A percentile compares a stretch with the other conserved stretches of the same genome.
Conservation (phyloP, 139 green algal species). For the Pseudopediastrum boryanum region DNA sequence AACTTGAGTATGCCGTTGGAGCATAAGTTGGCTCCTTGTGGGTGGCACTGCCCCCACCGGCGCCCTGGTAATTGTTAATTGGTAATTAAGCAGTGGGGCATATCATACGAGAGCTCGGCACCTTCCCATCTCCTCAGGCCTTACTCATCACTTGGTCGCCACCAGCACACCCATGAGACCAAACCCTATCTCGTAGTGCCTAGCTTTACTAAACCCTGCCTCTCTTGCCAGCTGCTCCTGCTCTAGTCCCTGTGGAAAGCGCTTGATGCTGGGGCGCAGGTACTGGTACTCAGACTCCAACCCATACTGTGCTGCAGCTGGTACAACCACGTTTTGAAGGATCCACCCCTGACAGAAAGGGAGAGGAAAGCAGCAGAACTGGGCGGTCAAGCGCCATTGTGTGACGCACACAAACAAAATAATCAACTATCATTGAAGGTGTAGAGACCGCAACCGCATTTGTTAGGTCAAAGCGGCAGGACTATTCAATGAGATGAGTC, state of each 20-base stretch:
- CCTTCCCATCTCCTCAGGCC: no score
- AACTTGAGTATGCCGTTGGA: no score
- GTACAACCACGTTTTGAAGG: conserved; percentile 89
- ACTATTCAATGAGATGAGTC: no score
- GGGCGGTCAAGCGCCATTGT: background rate
- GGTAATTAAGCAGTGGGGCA: no score
- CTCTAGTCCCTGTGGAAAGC: conserved; percentile 75
- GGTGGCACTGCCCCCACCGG: no score
- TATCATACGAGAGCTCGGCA: no score
- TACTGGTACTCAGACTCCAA: conserved; percentile 92
- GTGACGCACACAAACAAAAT: no score
- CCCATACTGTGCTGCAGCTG: conserved; percentile 71
- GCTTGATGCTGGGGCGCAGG: conserved; percentile 89
- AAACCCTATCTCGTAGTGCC: conserved; percentile 85
- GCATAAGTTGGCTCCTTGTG: no score
- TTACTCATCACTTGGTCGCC: conserved; percentile 45
- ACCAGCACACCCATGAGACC: conserved; percentile 88
- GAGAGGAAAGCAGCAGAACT: background rate
- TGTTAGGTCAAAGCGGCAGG: no score
- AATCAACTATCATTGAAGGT: no score
- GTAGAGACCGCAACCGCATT: no score
- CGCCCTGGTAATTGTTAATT: no score
- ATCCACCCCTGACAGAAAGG: conserved; percentile 59
- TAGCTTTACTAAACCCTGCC: conserved; percentile 77
- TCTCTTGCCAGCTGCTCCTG: conserved; percentile 73